Evolutionary conservation across 768 basidiomycete genomes (phyloP).

Genomic region (Macrolepiota fuliginosa): DNA sequence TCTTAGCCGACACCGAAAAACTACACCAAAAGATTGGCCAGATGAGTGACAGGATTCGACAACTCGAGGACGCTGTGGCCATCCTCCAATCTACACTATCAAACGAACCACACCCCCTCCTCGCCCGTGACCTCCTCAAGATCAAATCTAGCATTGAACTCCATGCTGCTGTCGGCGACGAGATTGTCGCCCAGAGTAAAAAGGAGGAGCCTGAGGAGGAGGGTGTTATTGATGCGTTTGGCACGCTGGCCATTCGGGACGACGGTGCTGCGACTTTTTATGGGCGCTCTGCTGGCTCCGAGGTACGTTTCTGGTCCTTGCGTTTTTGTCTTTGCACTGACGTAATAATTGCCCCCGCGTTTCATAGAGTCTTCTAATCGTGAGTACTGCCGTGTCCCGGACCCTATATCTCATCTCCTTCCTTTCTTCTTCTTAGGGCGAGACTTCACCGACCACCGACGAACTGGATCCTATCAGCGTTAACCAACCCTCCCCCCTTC

Average conservation of each 20-base stretch:
- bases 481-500: neutral
- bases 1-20: constrained; percentile 69
- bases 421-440: constrained; percentile 8
- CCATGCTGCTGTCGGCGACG: constrained; percentile 50
- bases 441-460: neutral
- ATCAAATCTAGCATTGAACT: constrained; percentile 71
- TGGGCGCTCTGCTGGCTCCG: constrained; percentile 69
- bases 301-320: constrained; percentile 40
- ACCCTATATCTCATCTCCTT: neutral
- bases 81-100: constrained; percentile 50
- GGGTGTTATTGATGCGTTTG: constrained; percentile 66
- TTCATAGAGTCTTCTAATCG: constrained; percentile 52
- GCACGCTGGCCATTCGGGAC: constrained; percentile 65
- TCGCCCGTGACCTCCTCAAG: constrained; percentile 56
- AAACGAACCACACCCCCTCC: constrained; percentile 55
- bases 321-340: constrained; percentile 4
- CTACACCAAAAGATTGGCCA: constrained; percentile 63
- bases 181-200: constrained; percentile 37
- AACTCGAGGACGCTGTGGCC: constrained; percentile 65
- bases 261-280: constrained; percentile 72
- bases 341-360: constrained; percentile 5
- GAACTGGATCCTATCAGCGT: neutral
- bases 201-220: constrained; percentile 39
- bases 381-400: constrained; percentile 30
- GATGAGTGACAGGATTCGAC: constrained; percentile 71